Conservation (phyloP, 73 alveolate species). For the Breviolum minutum region DNA sequence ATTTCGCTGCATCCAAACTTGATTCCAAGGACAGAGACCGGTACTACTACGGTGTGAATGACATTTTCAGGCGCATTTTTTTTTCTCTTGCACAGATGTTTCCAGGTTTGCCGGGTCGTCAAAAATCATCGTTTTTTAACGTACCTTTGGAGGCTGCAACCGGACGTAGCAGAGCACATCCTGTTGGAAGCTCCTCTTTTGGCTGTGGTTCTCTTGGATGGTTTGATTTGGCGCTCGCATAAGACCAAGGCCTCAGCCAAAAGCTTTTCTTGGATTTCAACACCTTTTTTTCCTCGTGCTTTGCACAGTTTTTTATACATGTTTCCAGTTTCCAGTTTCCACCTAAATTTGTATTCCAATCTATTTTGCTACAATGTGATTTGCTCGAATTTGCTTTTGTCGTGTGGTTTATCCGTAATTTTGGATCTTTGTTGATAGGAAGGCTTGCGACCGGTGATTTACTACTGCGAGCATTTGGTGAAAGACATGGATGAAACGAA, state of each 20-base stretch:
- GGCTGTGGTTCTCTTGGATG: slow-evolving; percentile 14
- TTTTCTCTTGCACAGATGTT: too few relatives aligned
- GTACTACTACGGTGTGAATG: slow-evolving; percentile 8
- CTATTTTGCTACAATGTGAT: too few relatives aligned
- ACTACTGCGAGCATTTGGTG: slow-evolving; percentile 27
- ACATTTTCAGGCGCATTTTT: slow-evolving; percentile 8
- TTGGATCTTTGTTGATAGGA: not conserved
- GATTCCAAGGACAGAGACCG: not conserved
- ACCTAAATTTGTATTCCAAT: too few relatives aligned
- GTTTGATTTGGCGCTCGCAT: slow-evolving; percentile 62
- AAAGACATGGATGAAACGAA: slow-evolving; percentile 29
- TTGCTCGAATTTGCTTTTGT: too few relatives aligned
- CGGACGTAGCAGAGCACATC: slow-evolving; percentile 30
- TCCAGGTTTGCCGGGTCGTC: too few relatives aligned
- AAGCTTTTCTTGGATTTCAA: not conserved
- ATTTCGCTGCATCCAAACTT: too few relatives aligned
- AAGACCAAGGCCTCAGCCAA: slow-evolving; percentile 15
- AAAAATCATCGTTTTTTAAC: too few relatives aligned
- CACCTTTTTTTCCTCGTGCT: not conserved
- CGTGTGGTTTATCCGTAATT: too few relatives aligned
- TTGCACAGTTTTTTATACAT: not conserved
- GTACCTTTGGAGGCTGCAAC: not conserved
- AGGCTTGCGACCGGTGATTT: slow-evolving; percentile 41
- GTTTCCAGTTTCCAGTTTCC: too few relatives aligned
- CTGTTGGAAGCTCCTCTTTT: slow-evolving; percentile 44